These are phyloP conservation scores for Xylaria castorea DNA, from an alignment of 495 filamentous ascomycete species.

Conservation along the genomic window DNA sequence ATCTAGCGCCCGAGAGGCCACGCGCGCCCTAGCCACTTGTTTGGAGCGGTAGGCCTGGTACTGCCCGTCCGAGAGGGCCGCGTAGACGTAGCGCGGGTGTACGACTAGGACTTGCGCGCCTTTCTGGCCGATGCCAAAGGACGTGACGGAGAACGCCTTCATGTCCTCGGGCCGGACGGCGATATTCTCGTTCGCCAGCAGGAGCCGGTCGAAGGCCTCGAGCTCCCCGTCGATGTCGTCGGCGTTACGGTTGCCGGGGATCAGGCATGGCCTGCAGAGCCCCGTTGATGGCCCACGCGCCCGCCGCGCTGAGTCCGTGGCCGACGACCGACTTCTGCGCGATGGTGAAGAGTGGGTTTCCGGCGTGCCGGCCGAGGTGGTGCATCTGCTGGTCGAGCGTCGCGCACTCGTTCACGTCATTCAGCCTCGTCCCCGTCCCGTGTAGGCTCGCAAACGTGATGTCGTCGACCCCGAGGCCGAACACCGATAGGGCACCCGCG, in stretches of 20 bases:
- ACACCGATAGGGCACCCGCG: constrained; percentile 91
- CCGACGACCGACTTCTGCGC: constrained; percentile 99
- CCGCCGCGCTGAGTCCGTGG: constrained; percentile 97
- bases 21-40: too few relatives aligned
- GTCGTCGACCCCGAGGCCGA: constrained; percentile 96
- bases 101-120: constrained; percentile 67
- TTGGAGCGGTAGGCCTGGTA: too few relatives aligned
- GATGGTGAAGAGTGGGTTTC: constrained; percentile 92
- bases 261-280: constrained; percentile 90
- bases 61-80: too few relatives aligned
- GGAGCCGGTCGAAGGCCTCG: constrained; percentile 95
- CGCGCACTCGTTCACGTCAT: constrained; percentile 98
- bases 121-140: constrained; percentile 93
- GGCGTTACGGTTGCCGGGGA: constrained; percentile 95
- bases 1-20: too few relatives aligned
- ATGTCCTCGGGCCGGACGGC: constrained; percentile 80
- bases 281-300: constrained; percentile 99
- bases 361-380: constrained; percentile 90
- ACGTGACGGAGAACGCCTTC: constrained; percentile 89
- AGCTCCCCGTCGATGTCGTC: constrained; percentile 94
- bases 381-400: constrained; percentile 93
- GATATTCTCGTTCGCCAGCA: constrained; percentile 89
- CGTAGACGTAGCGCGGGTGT: background rate
- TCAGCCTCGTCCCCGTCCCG: constrained; percentile 95
- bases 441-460: constrained; percentile 94